phyloP scores from a whole-genome alignment of 495 filamentous ascomycete species.

The Staphylotrichum tortipilum region DNA sequence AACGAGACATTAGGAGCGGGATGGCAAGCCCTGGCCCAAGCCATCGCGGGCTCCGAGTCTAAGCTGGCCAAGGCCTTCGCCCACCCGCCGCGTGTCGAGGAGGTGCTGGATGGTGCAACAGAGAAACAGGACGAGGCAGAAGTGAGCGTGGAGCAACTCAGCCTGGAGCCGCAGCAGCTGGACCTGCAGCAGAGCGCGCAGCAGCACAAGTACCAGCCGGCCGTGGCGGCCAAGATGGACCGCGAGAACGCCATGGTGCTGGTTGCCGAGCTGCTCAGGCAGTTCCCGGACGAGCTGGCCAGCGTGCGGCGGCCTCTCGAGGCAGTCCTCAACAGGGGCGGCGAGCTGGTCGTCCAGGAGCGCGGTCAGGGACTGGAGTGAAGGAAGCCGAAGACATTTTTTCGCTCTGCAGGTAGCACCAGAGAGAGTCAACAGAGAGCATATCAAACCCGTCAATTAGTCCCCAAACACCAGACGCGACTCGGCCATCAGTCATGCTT shows the following conservation, averaged over 20 bases:
- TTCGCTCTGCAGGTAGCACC: too few species aligned
- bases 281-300: constrained; percentile 34
- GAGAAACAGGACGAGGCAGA: constrained; percentile 22
- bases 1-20: too few species aligned
- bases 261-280: constrained; percentile 48
- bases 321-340: constrained; percentile 29
- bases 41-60: not conserved
- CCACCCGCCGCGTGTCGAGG: not conserved
- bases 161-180: constrained; percentile 30
- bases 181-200: constrained; percentile 11
- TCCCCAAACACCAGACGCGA: constrained; percentile 9
- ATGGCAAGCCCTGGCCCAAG: not conserved
- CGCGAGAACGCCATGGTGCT: constrained; percentile 59
- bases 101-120: not conserved
- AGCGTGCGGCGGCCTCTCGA: constrained; percentile 22
- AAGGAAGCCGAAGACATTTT: not conserved
- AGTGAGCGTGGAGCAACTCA: constrained; percentile 10
- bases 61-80: not conserved
- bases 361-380: constrained; percentile 6
- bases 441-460: constrained; percentile 6
- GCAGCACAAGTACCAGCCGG: constrained; percentile 12
- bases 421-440: too few species aligned
- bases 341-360: constrained; percentile 24
- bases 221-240: constrained; percentile 38
- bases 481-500: constrained; percentile 27